Conservation (phyloP, 2,329 filamentous ascomycete genomes). For the Thelonectria discophora region DNA sequence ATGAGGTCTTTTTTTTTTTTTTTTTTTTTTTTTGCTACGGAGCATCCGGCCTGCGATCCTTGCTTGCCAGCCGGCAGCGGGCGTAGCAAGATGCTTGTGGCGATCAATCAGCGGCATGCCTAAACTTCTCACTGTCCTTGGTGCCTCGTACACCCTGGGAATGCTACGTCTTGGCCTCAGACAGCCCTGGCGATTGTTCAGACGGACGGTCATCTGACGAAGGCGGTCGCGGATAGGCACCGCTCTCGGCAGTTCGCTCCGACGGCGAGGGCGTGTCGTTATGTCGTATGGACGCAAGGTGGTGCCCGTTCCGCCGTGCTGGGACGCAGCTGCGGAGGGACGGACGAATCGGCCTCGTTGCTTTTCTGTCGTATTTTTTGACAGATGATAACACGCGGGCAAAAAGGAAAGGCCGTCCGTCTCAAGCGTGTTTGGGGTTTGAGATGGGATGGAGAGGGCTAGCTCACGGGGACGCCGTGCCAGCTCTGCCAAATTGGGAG, state of each 20-base stretch:
- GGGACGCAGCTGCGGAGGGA: constrained; percentile 35
- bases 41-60: not conserved
- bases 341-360: constrained; percentile 29
- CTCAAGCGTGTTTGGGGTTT: constrained; percentile 41
- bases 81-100: constrained; percentile 13
- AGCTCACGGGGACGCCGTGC: constrained; percentile 40
- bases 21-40: not conserved
- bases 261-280: constrained; percentile 15
- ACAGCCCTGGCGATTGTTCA: constrained; percentile 2
- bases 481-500: constrained; percentile 29
- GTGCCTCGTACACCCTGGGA: constrained; percentile 9
- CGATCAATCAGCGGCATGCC: constrained; percentile 20
- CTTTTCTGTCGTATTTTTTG: constrained; percentile 29
- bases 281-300: not conserved
- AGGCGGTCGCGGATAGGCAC: constrained; percentile 25
- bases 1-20: constrained; percentile 10
- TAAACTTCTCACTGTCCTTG: no score
- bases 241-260: constrained; percentile 38
- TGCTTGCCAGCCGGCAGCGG: constrained; percentile 10
- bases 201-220: constrained; percentile 33
- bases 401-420: constrained; percentile 24
- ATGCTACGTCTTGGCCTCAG: constrained; percentile 32
- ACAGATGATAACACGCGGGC: constrained; percentile 25
- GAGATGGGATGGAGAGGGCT: constrained; percentile 14
- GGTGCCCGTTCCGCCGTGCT: constrained; percentile 34